These are phyloP conservation scores for Hansenula lynferdii DNA, from an alignment of 1,139 yeast species.

Conservation along the genomic window DNA sequence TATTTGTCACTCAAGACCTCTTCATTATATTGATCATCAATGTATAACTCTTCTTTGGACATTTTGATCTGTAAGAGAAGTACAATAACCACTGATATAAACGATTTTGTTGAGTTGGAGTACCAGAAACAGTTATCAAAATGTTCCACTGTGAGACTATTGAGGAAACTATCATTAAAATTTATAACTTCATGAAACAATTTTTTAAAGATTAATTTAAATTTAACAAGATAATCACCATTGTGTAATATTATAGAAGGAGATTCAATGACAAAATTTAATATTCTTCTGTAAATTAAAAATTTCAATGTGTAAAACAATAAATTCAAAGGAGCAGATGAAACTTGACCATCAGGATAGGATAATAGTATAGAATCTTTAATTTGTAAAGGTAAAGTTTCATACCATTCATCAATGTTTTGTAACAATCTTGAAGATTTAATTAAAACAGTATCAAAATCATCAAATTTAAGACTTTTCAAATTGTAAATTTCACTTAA, in stretches of 20 bases:
- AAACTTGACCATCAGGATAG: conserved; percentile 6
- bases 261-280: conserved; percentile 19
- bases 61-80: conserved; percentile 14
- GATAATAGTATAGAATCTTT: not conserved
- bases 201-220: conserved; percentile 13
- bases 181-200: conserved; percentile 7
- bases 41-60: conserved; percentile 10
- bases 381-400: conserved; percentile 9
- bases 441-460: conserved; percentile 12
- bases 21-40: conserved; percentile 13
- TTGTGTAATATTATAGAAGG: conserved; percentile 1
- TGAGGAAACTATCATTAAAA: conserved; percentile 14
- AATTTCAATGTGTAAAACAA: conserved; percentile 20
- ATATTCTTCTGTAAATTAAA: conserved; percentile 20
- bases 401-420: conserved; percentile 20
- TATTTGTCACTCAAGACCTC: conserved; percentile 2
- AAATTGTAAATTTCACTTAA: conserved; percentile 17
- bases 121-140: conserved; percentile 21
- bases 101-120: conserved; percentile 15
- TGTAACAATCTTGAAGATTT: conserved; percentile 13
- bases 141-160: conserved; percentile 14
- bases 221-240: conserved; percentile 10
- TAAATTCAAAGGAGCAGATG: conserved; percentile 21
- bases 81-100: conserved; percentile 19
- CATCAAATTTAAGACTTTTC: conserved; percentile 21